Conservation (phyloP, 495 filamentous ascomycete species). For the Wilcoxina mikolae region DNA sequence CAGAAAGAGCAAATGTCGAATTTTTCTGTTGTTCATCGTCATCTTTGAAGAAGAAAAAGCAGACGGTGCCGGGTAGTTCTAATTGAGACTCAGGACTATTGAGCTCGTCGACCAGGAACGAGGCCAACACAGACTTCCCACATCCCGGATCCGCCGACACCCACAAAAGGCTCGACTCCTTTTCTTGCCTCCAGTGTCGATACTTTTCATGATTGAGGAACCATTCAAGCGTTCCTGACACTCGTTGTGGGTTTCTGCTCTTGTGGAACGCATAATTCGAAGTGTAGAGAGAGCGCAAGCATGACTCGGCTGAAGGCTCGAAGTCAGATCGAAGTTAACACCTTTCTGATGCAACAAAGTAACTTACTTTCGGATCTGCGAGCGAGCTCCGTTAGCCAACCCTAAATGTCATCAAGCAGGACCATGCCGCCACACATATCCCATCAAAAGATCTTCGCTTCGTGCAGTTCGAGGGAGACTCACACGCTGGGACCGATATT, state of each 20-base stretch:
- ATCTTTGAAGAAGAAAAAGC: conserved; percentile 40
- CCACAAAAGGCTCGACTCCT: conserved; percentile 31
- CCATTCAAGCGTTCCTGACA: conserved; percentile 29
- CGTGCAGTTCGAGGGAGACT: too few species aligned
- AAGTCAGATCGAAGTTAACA: neutral
- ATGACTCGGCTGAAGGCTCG: neutral
- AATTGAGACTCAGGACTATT: neutral
- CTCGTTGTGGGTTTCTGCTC: conserved; percentile 14
- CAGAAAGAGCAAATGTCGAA: conserved; percentile 29
- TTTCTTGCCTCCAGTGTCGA: conserved; percentile 24
- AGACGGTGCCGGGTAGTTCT: conserved; percentile 20
- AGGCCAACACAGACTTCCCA: conserved; percentile 35
- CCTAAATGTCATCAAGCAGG: neutral
- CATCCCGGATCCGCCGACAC: conserved; percentile 35
- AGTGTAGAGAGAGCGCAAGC: conserved; percentile 8
- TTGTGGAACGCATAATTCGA: conserved; percentile 18
- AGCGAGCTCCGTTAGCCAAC: conserved; percentile 3
- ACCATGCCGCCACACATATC: neutral
- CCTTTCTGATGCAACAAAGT: neutral
- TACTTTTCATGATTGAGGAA: conserved; percentile 29
- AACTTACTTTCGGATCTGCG: neutral
- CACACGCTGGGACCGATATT: neutral
- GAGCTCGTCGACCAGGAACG: conserved; percentile 29
- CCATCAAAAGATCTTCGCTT: too few species aligned
- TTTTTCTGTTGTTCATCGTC: conserved; percentile 29